Evolutionary conservation across 163 green algal genomes (phyloP).

Genomic region (Volvox carteri): DNA sequence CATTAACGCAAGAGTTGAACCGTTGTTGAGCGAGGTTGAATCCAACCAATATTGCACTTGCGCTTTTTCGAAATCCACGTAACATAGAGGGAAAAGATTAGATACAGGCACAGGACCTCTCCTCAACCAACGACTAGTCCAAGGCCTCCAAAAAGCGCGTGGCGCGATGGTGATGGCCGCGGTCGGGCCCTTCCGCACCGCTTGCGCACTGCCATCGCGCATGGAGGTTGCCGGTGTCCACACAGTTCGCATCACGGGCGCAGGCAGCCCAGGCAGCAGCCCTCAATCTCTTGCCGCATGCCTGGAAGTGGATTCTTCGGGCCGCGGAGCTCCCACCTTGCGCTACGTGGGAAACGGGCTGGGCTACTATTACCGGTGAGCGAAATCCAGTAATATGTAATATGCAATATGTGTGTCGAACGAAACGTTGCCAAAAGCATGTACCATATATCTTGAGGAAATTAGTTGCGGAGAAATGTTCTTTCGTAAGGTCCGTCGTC

Average conservation of each 20-base stretch:
- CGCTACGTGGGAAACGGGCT: constrained; percentile 31
- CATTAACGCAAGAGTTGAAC: no score
- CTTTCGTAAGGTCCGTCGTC: no score
- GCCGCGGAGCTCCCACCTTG: neutral
- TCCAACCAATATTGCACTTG: no score
- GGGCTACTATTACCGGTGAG: constrained; percentile 36
- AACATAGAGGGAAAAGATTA: no score
- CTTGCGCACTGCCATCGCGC: neutral
- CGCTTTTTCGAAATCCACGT: no score
- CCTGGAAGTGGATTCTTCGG: neutral
- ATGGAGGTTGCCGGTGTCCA: neutral
- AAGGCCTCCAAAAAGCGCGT: no score
- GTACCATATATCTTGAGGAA: no score
- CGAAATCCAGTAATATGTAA: neutral
- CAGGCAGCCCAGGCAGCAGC: neutral
- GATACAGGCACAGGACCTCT: no score
- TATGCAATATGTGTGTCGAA: neutral
- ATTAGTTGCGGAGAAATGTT: no score
- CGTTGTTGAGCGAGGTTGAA: no score
- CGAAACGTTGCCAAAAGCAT: neutral
- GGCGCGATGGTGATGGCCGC: no score
- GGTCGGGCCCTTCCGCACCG: constrained; percentile 5
- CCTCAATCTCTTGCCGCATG: neutral
- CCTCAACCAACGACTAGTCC: no score
- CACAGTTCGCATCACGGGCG: neutral